Percentiles rank a stretch among this genome's conserved stretches.
phyloP scores from a whole-genome alignment of 75 land plant genomes.

The Isoetes taiwanensis region DNA sequence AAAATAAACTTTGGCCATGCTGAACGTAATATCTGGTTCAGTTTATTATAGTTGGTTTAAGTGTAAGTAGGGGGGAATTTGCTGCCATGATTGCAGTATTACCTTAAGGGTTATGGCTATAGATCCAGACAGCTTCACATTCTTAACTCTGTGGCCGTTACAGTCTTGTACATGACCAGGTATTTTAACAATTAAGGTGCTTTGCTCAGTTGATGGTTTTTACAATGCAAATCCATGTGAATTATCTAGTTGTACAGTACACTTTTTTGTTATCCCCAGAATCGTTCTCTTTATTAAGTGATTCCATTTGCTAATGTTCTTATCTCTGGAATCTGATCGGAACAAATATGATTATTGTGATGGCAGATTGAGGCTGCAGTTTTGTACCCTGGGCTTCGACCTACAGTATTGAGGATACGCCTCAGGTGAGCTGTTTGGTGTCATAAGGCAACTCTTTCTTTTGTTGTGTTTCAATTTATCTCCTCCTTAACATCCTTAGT shows the following conservation, averaged over 20 bases:
- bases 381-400: constrained; percentile 64
- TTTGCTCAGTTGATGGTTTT: neutral
- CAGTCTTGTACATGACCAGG: constrained; percentile 57
- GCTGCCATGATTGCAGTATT: too few relatives aligned
- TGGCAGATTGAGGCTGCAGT: constrained; percentile 74
- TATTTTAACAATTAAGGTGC: constrained; percentile 1
- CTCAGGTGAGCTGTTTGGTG: too few relatives aligned
- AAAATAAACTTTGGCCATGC: too few relatives aligned
- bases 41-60: too few relatives aligned
- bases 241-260: neutral
- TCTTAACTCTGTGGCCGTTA: constrained; percentile 78
- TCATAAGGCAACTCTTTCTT: too few relatives aligned
- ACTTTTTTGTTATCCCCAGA: neutral
- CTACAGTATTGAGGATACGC: constrained; percentile 79
- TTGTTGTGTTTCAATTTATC: too few relatives aligned
- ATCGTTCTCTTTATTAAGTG: neutral
- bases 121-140: too few relatives aligned
- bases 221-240: neutral
- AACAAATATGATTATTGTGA: neutral
- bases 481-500: too few relatives aligned
- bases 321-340: neutral
- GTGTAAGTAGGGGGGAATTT: too few relatives aligned
- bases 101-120: too few relatives aligned
- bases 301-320: neutral
- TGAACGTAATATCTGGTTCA: too few relatives aligned